Conservation (phyloP, 495 filamentous ascomycete species). For the Aspergillus saccharolyticus region DNA sequence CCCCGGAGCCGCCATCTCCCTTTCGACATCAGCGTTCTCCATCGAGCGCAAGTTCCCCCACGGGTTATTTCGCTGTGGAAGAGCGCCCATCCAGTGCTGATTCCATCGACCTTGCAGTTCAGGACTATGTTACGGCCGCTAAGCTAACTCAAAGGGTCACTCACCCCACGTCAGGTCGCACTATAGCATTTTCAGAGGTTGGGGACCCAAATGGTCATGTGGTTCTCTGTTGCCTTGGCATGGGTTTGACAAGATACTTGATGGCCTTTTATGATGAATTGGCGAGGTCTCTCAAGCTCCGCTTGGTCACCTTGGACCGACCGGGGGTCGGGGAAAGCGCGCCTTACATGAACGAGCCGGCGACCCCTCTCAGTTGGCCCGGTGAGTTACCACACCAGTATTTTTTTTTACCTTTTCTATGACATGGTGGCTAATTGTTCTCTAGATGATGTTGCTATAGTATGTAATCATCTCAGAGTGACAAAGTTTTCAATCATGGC, state of each 20-base stretch:
- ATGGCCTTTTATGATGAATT: constrained; percentile 98
- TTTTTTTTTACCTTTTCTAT: too few species aligned
- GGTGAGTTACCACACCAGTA: too few species aligned
- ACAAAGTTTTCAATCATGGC: constrained; percentile 96
- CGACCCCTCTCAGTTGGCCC: constrained; percentile 89
- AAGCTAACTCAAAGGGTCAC: constrained; percentile 80
- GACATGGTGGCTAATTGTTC: too few species aligned
- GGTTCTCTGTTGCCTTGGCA: constrained; percentile 94
- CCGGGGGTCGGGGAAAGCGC: constrained; percentile 94
- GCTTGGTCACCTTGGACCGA: constrained; percentile 89
- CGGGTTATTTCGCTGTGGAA: constrained; percentile 27
- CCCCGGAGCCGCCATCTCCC: constrained; percentile 35
- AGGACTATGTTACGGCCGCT: constrained; percentile 76
- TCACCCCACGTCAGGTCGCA: constrained; percentile 77
- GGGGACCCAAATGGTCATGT: constrained; percentile 88
- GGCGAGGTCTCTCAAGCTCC: constrained; percentile 78
- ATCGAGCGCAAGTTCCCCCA: constrained; percentile 31
- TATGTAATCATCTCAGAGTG: constrained; percentile 88
- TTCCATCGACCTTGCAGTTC: constrained; percentile 82
- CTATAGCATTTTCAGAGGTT: constrained; percentile 95
- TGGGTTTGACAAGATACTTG: constrained; percentile 94
- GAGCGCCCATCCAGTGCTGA: constrained; percentile 71
- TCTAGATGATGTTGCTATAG: constrained; percentile 87
- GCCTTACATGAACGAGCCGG: constrained; percentile 69
- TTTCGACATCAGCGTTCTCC: constrained; percentile 37